Base-by-base conservation (phyloP, 192 early-diverging fungal species). In the Funneliformis mosseae region DNA sequence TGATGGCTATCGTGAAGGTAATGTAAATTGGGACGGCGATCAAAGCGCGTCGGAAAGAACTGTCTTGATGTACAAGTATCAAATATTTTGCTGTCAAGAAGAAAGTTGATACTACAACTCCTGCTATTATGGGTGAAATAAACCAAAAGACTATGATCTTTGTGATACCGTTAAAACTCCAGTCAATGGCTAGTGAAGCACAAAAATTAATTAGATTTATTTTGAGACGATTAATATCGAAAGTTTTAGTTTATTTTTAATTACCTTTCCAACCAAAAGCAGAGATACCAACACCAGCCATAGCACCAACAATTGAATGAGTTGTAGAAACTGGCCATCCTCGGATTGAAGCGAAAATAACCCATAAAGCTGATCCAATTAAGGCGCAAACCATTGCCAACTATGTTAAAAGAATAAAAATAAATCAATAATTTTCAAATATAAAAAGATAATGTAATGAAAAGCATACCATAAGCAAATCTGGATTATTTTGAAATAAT, bases 371-470 rank as follows among this genome's bases (percentile, higher is more conserved):
- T 38, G 92, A 93, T 25, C 89, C 92, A 69, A 91, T 76, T 28
- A 94, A 82, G 14, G 93, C 93, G 76, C 92, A 94, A 70, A 92
- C 87, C 88, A 94, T 94, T 27, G 85, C 92, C 55, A 90, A 76
- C 33, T 88, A 88, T 50, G 1, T 46, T 8, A 46, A 46, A 46
- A 46, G 11, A 8, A 12, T 1, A 46, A 46, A 8, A 46, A 46
- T 46, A 46, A 46, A 33, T 33, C 33, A 33, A 33, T 33, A 2
- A 33, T 33, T 3, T 33, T 33, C 33, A 33, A 33, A 33, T 0
- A 33, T 33, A 33, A 33, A 33, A 33, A 3, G 3, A 33, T 33
- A 33, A 33, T 33, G 0, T 33, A 33, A 33, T 33, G 33, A 46
- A 46, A 46, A 46, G 9, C 45, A 46, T 62, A 62, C 60, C 95